Base-by-base conservation (phyloP, 192 early-diverging fungal species). In the Coemansia sp. region DNA sequence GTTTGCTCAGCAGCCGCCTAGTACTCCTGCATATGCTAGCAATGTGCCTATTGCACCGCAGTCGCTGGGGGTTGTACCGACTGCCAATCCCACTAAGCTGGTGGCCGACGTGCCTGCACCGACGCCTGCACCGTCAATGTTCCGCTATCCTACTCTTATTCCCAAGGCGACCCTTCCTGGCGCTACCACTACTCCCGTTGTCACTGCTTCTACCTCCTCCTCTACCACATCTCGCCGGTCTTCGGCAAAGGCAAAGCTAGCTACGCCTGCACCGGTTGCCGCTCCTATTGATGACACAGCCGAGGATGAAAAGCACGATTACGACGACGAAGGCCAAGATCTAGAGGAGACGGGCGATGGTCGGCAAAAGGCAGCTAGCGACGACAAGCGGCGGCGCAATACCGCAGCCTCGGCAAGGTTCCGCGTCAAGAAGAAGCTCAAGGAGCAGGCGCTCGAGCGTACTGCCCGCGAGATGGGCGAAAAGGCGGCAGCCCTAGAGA, bases 331-430 rank as follows among this genome's bases (percentile, higher is more conserved):
- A 12, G 45, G 44, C 55, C 56, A 56, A 32, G 45, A 58, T 55
- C 24, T 18, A 3, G 52, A 50, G 24, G 59, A 61, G 6, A 35
- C 20, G 13, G 67, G 47, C 18, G 70, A 60, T 40, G 29, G 22
- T n/a, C 66, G 70, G 45, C 24, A 77, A 67, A 37, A 69, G 15
- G 73, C 77, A 3, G 86, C 85, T 16, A 86, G 91, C 62, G 91
- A 89, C 56, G 95, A 98, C 78, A 98, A 98, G 84, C 87, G 96
- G 53, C 83, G 88, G 30, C 89, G 95, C 45, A 99, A 99, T 85
- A 99, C 95, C 4, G 95, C 89, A 18, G 97, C 97, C 15, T 94
- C 92, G 13, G 95, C 95, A 18, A 86, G 97, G 11, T 99, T 99
- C 88, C 86, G 97, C 16, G 85, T 92, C 58, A 95, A 96, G 86